Evolutionary conservation across 805 yeast genomes (phyloP), one percentile per base, ranked within the genome.

Genomic region (Isabelozyma pseudorhagii): DNA sequence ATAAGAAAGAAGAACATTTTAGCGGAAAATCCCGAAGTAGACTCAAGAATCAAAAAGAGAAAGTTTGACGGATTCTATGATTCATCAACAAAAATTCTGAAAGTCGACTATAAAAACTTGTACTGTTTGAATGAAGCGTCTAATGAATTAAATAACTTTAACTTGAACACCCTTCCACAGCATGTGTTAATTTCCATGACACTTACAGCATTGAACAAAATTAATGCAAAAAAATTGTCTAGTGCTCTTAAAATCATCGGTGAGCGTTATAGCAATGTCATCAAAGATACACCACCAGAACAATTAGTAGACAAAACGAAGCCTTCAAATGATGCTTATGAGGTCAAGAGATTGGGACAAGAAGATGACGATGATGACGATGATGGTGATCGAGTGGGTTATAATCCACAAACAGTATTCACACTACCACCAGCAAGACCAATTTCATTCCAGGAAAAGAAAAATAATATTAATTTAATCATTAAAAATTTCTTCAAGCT

Each of bases 221-320:
- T 81, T 0, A 79, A 80, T 45, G 68, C 77, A 0, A 71, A 72
- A 3, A 78, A 75, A 50, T 72, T 93, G 25, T 72, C 81, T 13
- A 79, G 82, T 47, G 96, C 89, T 1, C 69, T 91, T 50, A 80
- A 81, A n/a, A 82, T 89, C 40, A 80, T 89, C 5, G 75, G 82
- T 13, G 79, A 84, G 9, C 75, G 97, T 53, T 88, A 86, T 58
- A 67, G 75, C 9, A 79, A 78, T 58, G 71, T 61, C 8, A 34
- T 61, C 7, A 27, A 31, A 10, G 47, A 48, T 14, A 29, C 49
- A 27, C 31, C 34, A 31, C 50, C 8, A 2, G 40, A 48, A 8
- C 46, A n/a, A 44, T 8, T 13, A 21, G 14, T 8, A 41, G 40
- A 47, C 17, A 46, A 44, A 38, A 18, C 14, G 17, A 50, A 45